Evolutionary conservation across 192 early-diverging fungal genomes (phyloP).

Genomic region (Rhizophagus prolifer): DNA sequence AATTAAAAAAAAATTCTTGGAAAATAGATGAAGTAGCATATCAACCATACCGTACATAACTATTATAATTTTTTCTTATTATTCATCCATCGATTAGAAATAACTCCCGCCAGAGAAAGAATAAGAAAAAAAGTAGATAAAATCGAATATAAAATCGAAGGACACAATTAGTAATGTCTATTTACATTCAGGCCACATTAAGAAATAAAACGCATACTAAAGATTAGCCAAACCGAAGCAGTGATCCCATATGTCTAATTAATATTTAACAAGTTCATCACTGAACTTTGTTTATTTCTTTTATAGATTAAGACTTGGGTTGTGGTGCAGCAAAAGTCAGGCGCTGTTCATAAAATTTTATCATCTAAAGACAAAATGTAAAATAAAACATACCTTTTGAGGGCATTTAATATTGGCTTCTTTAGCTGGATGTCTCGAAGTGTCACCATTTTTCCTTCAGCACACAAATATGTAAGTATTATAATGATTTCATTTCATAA

Average conservation of each 20-base stretch:
- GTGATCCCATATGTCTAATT: conserved; percentile 3
- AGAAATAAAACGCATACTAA: background rate
- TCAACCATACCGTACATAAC: background rate
- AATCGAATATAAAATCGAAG: background rate
- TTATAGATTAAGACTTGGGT: background rate
- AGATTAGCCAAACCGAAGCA: background rate
- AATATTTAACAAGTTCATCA: background rate
- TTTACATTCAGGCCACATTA: conserved; percentile 4
- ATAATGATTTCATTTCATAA: background rate
- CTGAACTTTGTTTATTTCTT: background rate
- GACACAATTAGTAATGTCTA: conserved; percentile 7
- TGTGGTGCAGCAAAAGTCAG: conserved; percentile 29
- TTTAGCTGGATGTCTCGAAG: conserved; percentile 25
- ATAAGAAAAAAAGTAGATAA: background rate
- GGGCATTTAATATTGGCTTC: conserved; percentile 28
- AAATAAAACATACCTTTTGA: conserved; percentile 23
- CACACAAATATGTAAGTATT: background rate
- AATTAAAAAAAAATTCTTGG: background rate
- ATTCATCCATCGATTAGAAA: background rate
- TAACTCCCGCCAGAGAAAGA: background rate
- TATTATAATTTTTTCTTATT: background rate
- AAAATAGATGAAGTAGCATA: background rate
- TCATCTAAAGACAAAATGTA: conserved; percentile 12
- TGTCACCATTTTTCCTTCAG: conserved; percentile 24
- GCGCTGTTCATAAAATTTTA: conserved; percentile 31